Base-by-base conservation (phyloP, 1,284 basidiomycete genomes). In the Ustilago shanxiensis region DNA sequence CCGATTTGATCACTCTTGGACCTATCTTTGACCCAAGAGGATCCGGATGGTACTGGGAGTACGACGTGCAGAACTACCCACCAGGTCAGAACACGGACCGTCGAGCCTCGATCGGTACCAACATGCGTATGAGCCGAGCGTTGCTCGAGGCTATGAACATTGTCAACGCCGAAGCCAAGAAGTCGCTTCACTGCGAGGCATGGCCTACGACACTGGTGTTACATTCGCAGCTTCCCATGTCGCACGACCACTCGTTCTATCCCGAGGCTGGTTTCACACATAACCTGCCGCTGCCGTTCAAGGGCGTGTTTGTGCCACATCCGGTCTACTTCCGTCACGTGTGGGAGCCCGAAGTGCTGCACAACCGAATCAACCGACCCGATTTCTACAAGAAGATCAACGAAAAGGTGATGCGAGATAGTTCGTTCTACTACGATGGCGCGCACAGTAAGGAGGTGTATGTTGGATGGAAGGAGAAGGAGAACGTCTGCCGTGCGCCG, bases 11-110 rank as follows among this genome's bases (percentile, higher is more conserved):
- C 78, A 86, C 84, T 28, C 72, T 85, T 9, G 83, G 81, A 5
- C 84, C 84, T 52, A 84, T 86, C 74, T 86, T 86, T 63, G 84
- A 86, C 56, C 84, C 84, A n/a, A 77, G 83, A 44, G 84, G 82
- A 31, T 83, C 81, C 28, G 84, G 84, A 7, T 86, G 84, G 84
- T 86, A 77, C 69, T 86, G 84, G 84, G 84, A 85, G 71, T 84
- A 86, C 68, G 84, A 86, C 41, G 82, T 86, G 60, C 84, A 86
- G 60, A 83, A 85, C 71, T 86, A 86, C 55, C 84, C 82, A 20
- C 66, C 71, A 22, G 84, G 83, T 2, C 74, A 80, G 63, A 66
- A 56, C 57, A 86, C 84, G 28, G 79, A 83, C 57, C 77, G 84
- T 3, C 75, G 83, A 18, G 84, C 84, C 20, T 84, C 84, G 66